Conservation (phyloP, 2,329 filamentous ascomycete species). For the Karstenula rhodostoma region DNA sequence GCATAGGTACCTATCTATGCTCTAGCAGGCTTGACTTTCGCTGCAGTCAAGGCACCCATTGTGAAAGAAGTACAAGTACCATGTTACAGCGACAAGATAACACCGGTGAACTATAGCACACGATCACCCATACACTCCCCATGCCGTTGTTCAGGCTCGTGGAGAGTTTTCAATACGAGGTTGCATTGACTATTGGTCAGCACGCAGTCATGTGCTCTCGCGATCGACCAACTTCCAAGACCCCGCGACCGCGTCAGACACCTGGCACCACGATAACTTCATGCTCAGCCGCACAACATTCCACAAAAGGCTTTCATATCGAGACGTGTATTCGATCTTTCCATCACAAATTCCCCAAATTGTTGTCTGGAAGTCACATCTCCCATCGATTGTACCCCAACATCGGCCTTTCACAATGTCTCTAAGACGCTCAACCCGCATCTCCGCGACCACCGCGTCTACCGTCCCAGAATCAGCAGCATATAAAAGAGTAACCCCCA, state of each 20-base stretch:
- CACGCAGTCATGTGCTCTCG: constrained; percentile 21
- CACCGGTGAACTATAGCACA: too few species aligned
- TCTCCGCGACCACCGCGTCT: constrained; percentile 44
- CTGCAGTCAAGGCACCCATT: too few species aligned
- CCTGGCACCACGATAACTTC: not conserved
- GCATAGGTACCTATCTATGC: too few species aligned
- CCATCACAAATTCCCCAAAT: not conserved
- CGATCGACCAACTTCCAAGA: constrained; percentile 3
- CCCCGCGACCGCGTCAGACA: constrained; percentile 14
- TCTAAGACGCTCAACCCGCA: constrained; percentile 61
- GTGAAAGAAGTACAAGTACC: too few species aligned
- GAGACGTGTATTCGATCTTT: not conserved
- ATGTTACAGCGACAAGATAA: too few species aligned
- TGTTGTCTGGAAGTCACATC: not conserved
- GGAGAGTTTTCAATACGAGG: not conserved
- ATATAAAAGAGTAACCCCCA: constrained; percentile 10
- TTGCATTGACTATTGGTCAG: constrained; percentile 16
- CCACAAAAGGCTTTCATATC: not conserved
- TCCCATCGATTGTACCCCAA: not conserved
- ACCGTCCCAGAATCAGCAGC: constrained; percentile 27
- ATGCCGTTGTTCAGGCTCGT: not conserved
- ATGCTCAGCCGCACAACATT: constrained; percentile 3
- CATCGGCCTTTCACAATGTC: constrained; percentile 53
- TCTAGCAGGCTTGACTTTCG: too few species aligned
- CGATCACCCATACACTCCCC: too few species aligned